Evolutionary conservation across 441 rosid species (phyloP).

Genomic region (Kokia cookei): DNA sequence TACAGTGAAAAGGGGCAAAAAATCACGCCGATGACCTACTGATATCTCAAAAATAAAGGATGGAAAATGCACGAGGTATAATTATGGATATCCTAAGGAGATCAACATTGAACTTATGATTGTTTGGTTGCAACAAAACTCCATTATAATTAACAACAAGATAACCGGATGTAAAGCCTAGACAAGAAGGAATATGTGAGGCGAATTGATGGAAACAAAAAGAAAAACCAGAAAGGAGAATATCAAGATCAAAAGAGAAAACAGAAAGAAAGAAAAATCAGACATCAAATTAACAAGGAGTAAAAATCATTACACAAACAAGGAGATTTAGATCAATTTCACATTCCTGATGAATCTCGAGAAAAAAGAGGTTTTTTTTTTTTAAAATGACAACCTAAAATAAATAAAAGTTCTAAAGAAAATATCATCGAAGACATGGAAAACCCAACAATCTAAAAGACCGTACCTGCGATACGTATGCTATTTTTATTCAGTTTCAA

Average conservation of each 20-base stretch:
- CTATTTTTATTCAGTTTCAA: constrained; percentile 3
- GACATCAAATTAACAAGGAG: not conserved
- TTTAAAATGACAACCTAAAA: not conserved
- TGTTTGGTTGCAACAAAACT: not conserved
- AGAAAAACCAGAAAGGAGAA: not conserved
- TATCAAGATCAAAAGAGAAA: not conserved
- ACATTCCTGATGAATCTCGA: not conserved
- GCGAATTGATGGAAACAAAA: not conserved
- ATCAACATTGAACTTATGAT: too few relatives aligned
- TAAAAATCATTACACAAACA: not conserved
- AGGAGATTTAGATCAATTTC: not conserved
- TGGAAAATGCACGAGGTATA: not conserved
- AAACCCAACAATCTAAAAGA: not conserved
- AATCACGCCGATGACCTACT: not conserved
- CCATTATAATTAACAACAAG: not conserved
- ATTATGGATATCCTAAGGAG: not conserved
- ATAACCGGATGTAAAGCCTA: not conserved
- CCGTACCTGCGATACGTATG: constrained; percentile 18
- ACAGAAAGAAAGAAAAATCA: not conserved
- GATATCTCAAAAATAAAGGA: not conserved
- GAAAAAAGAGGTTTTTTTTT: not conserved
- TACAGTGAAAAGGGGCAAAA: not conserved
- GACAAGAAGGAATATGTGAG: not conserved
- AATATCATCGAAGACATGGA: not conserved
- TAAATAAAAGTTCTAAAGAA: not conserved